phyloP scores from a whole-genome alignment of 1,139 yeast genomes.

The Trichomonascaceae sp. region DNA sequence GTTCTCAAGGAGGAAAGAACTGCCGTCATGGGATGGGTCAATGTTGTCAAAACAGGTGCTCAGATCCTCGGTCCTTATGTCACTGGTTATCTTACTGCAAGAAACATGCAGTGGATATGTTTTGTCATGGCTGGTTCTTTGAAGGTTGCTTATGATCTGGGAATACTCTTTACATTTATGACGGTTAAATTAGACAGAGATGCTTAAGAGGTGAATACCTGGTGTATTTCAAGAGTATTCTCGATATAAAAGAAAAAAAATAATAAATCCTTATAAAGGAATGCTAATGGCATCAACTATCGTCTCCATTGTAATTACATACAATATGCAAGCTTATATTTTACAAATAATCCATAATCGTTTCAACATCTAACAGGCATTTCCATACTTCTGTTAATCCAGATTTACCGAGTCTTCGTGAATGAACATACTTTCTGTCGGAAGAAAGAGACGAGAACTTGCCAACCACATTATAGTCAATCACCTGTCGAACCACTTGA shows the following conservation, averaged over 20 bases:
- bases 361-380: conserved; percentile 19
- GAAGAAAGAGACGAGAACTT: conserved; percentile 22
- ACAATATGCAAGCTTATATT: background rate
- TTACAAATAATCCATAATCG: conserved; percentile 19
- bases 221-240: background rate
- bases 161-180: conserved; percentile 17
- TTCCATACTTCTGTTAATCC: conserved; percentile 27
- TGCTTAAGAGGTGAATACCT: background rate
- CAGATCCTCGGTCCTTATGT: conserved; percentile 68
- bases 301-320: background rate
- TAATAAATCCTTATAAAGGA: background rate
- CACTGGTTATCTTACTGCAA: conserved; percentile 60
- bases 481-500: conserved; percentile 17
- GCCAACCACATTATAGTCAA: conserved; percentile 25
- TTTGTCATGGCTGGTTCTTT: conserved; percentile 56
- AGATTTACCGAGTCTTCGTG: conserved; percentile 31
- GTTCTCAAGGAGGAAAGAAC: conserved; percentile 58
- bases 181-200: conserved; percentile 20
- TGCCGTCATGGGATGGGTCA: conserved; percentile 71
- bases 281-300: background rate
- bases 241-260: background rate
- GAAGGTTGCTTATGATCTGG: conserved; percentile 28
- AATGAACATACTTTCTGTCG: conserved; percentile 25
- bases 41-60: conserved; percentile 72
- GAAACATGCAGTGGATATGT: conserved; percentile 44